Evolutionary conservation across 78 protist species (phyloP), one percentile per base, ranked within the genome.

Genomic region (Ministeria vibrans): DNA sequence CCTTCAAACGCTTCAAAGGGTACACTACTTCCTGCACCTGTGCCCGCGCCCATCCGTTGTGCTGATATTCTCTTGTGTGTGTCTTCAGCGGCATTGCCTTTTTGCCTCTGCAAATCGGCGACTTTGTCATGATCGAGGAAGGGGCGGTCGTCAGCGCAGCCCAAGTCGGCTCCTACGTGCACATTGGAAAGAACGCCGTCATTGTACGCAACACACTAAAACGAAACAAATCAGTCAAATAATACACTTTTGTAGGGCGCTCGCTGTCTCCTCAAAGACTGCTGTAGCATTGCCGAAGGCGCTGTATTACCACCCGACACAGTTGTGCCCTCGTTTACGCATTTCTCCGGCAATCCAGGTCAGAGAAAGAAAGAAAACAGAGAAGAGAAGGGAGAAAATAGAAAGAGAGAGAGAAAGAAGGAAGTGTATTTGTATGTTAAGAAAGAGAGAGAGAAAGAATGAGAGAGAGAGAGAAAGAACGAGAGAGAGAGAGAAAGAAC

Each of bases 231-330:
- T n/a, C n/a, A n/a, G n/a, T n/a, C n/a, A n/a, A n/a, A n/a, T n/a
- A 9, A 49, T 15, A 20, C 55, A 20, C 55, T 49, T 9, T 15
- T 49, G 34, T 68, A 70, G 76, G 77, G 77, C 22, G 39, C 18
- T 6, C 39, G 41, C 13, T 76, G 80, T 44, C 23, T 76, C 43
- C 51, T 76, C 20, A 76, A 49, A 3, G 81, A 77, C 49, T 55
- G 81, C 34, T 77, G 81, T 42, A 9, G 49, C n/a, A 77, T 77
- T 1, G 46, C 25, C 3, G 81, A 77, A 38, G n/a, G 34, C 49
- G 32, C 70, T 11, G 68, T 77, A 11, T 5, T 77, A 69, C 69
- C 81, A 49, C 81, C 81, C 32, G 69, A 55, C 49, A 51, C 81
- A 2, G 69, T 77, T 5, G 81, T 77, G 0, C 81, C 81, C 27